A percentile compares a stretch with the other conserved stretches of the same genome.
Evolutionary conservation across 192 early-diverging fungal genomes (phyloP).

Genomic region (Rhizophagus clarus): DNA sequence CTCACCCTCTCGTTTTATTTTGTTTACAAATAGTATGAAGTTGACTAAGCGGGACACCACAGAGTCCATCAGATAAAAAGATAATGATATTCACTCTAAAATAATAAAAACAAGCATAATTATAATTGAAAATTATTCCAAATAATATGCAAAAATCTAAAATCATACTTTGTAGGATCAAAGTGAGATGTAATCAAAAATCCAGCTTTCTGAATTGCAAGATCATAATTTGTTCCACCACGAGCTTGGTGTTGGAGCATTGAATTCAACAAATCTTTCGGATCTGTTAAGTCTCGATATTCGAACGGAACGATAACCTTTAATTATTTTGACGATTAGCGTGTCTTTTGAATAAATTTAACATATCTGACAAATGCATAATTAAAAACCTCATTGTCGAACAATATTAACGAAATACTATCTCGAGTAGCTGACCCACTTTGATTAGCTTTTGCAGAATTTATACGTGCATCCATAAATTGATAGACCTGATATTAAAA

Average conservation of each 20-base stretch:
- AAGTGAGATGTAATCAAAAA: constrained; percentile 1
- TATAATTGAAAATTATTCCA: no score
- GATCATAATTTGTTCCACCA: constrained; percentile 19
- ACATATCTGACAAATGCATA: no score
- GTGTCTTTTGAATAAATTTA: no score
- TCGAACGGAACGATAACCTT: neutral
- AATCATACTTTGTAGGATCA: constrained; percentile 22
- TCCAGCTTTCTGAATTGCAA: constrained; percentile 20
- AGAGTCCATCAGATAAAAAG: constrained; percentile 30
- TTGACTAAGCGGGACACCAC: neutral
- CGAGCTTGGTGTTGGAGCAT: constrained; percentile 19
- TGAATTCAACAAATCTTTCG: neutral
- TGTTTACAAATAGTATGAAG: neutral
- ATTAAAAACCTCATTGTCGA: neutral
- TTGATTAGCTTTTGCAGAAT: neutral
- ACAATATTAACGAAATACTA: constrained; percentile 30
- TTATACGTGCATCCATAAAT: constrained; percentile 25
- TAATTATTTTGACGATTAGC: no score
- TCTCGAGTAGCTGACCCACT: neutral
- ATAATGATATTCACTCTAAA: constrained; percentile 31
- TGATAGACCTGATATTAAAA: constrained; percentile 5
- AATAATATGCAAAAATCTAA: neutral
- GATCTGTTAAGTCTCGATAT: constrained; percentile 2
- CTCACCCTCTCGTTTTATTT: constrained; percentile 8
- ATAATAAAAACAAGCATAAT: neutral